Base-by-base conservation (phyloP, 208 protist species). In the Leishmania lainsoni region DNA sequence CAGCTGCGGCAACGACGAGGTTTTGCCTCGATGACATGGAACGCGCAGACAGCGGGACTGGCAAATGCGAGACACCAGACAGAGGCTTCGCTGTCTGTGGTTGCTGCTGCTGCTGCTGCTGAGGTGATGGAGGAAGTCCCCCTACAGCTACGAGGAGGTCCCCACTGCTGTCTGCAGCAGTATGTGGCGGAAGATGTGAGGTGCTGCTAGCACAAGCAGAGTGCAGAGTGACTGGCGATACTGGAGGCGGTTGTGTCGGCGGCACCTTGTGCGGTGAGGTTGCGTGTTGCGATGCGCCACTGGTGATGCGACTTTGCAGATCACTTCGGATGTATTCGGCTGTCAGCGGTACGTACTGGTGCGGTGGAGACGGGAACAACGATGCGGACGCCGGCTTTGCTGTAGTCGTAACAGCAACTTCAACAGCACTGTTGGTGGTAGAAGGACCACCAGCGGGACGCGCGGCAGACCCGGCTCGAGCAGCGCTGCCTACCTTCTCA, bases 271-370 rank as follows among this genome's bases (percentile, higher is more conserved):
- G 74, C 52, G 56, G 74, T 5, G 74, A 45, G 74, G 35, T 22
- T 2, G 52, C 39, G 2, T 39, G 26, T 39, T 66, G 54, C 39
- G 74, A 77, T 35, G 74, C 32, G 39, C 74, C 74, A 49, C 74
- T 77, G 29, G 74, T 77, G 35, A 29, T 77, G 32, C 74, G 74
- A 9, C 74, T 77, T 12, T 66, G 74, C 74, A 35, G 45, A 20
- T 8, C 48, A 35, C 76, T 71, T 20, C 26, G 26, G 17, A 58
- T 52, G 61, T 29, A 45, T 26, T 79, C 76, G 4, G 59, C 76
- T 45, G 76, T 72, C 9, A 79, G 76, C 8, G 76, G 76, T 9
- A 72, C 63, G 29, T 79, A 79, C 12, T 16, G 39, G 48, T 79
- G 76, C 35, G 59, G 63, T 29, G 76, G 56, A 8, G 76, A n/a